Evolutionary conservation across 2,329 filamentous ascomycete genomes (phyloP), one percentile per base, ranked within the genome.

Genomic region (Microdochium trichocladiopsis): DNA sequence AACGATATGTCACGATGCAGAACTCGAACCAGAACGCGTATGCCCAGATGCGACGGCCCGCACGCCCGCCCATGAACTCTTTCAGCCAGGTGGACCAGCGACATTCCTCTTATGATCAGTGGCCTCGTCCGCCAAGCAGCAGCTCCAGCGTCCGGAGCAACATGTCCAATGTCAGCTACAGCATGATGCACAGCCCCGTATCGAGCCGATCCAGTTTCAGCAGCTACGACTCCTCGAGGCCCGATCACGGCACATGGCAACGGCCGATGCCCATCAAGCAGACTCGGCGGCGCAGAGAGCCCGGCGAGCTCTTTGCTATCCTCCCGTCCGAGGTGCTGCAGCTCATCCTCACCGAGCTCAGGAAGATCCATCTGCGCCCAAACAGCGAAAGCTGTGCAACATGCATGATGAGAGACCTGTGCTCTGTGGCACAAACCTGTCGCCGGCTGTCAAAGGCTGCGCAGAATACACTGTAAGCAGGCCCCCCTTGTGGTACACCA

Each of bases 321-420:
- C 58, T 86, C 16, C 81, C 82, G 0, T 74, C 75, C n/a, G 80
- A 84, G 60, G 78, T 86, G 2, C 63, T 86, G 47, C 72, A 77
- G 50, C 66, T 80, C 31, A 77, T 85, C n/a, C 60, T 85, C 31
- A 72, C 72, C 37, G 72, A 77, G 51, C 65, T 86, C 18, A 78
- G 74, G 60, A 67, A 70, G 36, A 62, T 74, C 14, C 83, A 86
- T 60, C 61, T 84, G 12, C 66, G 63, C 6, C 60, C 66, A 14
- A 66, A 67, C 2, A 78, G 74, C 56, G 66, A 67, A 31, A 83
- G 80, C 63, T 86, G 83, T 61, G 74, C 80, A 16, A 85, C 83
- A 18, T 86, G 83, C 63, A 84, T 79, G 78, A 83, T 83, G 79
- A 73, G 83, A 49, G 82, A 86, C 58, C 66, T 77, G 25, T 78